Evolutionary conservation across 2,329 filamentous ascomycete genomes (phyloP).

Genomic region (Colletotrichum orchidophilum): DNA sequence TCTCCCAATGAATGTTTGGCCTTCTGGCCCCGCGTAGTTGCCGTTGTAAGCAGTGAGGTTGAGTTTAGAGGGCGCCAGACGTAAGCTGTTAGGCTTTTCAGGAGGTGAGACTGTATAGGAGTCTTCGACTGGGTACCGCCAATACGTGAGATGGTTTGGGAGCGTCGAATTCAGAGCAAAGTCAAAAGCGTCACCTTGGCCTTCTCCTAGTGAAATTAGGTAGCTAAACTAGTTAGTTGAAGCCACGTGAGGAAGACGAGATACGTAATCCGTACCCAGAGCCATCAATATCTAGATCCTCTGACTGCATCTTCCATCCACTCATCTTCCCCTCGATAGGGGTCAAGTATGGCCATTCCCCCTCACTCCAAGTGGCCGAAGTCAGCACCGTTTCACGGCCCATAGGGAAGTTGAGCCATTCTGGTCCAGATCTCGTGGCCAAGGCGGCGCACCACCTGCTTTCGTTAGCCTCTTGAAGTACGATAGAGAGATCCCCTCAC

Average conservation of each 20-base stretch:
- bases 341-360: conserved; percentile 44
- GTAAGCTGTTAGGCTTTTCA: conserved; percentile 53
- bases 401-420: conserved; percentile 52
- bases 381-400: conserved; percentile 53
- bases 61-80: conserved; percentile 56
- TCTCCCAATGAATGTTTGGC: conserved; percentile 58
- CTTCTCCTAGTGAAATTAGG: conserved; percentile 41
- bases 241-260: neutral
- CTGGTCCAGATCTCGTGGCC: conserved; percentile 50
- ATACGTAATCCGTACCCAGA: conserved; percentile 43
- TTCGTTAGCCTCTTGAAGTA: neutral
- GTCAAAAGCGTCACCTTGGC: conserved; percentile 53
- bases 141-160: conserved; percentile 64
- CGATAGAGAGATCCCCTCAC: conserved; percentile 7
- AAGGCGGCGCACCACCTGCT: conserved; percentile 49
- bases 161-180: conserved; percentile 55
- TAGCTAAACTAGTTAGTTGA: neutral
- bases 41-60: conserved; percentile 65
- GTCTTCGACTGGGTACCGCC: conserved; percentile 58
- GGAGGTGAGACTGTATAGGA: conserved; percentile 56
- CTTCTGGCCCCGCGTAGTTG: conserved; percentile 44
- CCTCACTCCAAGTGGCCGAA: conserved; percentile 46
- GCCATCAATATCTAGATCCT: conserved; percentile 41
- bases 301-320: conserved; percentile 47
- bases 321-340: conserved; percentile 42